Base-by-base conservation (phyloP, 164 flowering plant genomes). In the Annona cherimola region DNA sequence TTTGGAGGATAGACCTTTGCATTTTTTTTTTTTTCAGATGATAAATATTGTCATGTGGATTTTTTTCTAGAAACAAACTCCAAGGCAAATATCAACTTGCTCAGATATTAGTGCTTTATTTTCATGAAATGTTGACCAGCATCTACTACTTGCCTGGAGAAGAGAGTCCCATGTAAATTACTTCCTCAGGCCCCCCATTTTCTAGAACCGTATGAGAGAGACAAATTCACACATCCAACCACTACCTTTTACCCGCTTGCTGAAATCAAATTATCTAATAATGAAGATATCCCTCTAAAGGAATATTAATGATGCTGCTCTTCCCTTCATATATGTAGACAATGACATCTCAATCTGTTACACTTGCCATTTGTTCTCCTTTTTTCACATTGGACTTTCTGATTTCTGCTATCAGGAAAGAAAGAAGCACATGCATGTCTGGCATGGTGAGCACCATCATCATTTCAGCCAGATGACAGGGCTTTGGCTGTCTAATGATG, bases 401-500 rank as follows among this genome's bases (percentile, higher is more conserved):
- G 12, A 39, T 57, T 74, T 79, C 69, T 59, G 40, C 35, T 71
- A 46, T 67, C 85, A 90, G 97, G 97, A 85, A 57, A 71, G 59
- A 57, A 71, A 67, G 35, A 85, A 84, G 84, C 90, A 95, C 79
- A 78, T 91, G 46, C 92, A 95, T 75, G 78, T 90, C 74, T 95
- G 98, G 98, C 83, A 85, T 78, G 96, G 96, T 45, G 72, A 80
- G 71, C 83, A 84, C 43, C 93, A 91, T 79, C 89, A 91, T 78
- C 87, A 89, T 67, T 95, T 92, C 80, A 85, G 74, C 73, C 89
- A 87, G 65, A 85, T 70, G 62, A 14, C 83, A 4, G 84, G 83
- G 26, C 69, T 84, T 61, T 82, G 83, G 54, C 76, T 83, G 62
- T 76, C 80, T 67, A 84, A 81, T 60, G 89, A 85, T 68, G 90